Evolutionary conservation across 768 basidiomycete genomes (phyloP).

Genomic region (Leccinellum rugosiceps): DNA sequence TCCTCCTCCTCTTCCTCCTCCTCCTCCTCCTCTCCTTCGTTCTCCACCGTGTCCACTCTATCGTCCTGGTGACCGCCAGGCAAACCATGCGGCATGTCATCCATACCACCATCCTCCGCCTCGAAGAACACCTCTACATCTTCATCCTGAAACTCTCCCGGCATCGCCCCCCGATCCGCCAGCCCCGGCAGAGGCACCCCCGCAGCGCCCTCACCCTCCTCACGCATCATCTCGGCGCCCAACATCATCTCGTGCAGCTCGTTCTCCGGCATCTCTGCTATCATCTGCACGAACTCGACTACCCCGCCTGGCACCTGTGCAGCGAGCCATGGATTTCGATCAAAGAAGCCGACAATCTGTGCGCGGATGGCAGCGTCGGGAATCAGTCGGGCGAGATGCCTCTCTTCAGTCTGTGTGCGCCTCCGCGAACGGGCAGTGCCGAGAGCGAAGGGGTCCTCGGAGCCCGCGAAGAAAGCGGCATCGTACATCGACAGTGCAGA

Average conservation of each 20-base stretch:
- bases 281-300: constrained; percentile 57
- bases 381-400: constrained; percentile 52
- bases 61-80: constrained; percentile 23
- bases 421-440: constrained; percentile 30
- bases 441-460: constrained; percentile 47
- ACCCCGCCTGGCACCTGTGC: constrained; percentile 63
- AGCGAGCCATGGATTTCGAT: constrained; percentile 52
- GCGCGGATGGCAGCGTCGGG: constrained; percentile 55
- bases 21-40: constrained; percentile 41
- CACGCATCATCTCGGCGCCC: constrained; percentile 39
- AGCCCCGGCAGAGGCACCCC: constrained; percentile 23
- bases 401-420: constrained; percentile 44
- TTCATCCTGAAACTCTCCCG: constrained; percentile 46
- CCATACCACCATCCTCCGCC: constrained; percentile 24
- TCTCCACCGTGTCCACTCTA: constrained; percentile 33
- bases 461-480: constrained; percentile 66
- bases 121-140: constrained; percentile 23
- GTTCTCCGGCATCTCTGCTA: constrained; percentile 53
- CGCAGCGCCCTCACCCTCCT: constrained; percentile 19
- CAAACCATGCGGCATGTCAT: constrained; percentile 14
- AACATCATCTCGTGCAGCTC: constrained; percentile 60
- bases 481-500: constrained; percentile 62
- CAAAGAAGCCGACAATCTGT: constrained; percentile 61
- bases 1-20: constrained; percentile 43
- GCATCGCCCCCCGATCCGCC: constrained; percentile 32